Evolutionary conservation across 1,284 basidiomycete genomes (phyloP), one percentile per base, ranked within the genome.

Genomic region (Tylopilus sp.): DNA sequence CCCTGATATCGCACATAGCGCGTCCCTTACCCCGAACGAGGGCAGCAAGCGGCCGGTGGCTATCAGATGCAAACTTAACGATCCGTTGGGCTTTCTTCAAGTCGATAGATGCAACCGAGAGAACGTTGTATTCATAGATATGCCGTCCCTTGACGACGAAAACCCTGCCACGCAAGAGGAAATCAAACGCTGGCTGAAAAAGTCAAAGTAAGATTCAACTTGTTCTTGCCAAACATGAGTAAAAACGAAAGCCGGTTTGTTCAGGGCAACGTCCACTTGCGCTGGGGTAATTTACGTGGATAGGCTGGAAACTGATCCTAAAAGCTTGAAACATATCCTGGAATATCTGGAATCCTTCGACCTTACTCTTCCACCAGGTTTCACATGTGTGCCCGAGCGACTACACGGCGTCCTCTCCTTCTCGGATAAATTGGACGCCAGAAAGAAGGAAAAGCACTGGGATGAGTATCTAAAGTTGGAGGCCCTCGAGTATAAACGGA

Each of bases 41-140:
- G 33, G 6, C 10, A 36, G 33, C 10, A 36, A 0, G 0, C 24
- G 44, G 5, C 64, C 65, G 16, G 36, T 51, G 4, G 72, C 64
- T 18, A 44, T 65, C 12, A 69, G 62, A 65, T 76, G 61, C 60
- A 32, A 58, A n/a, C 68, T 73, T 26, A 52, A 62, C 0, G 51
- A 56, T 0, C 36, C 10, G 4, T 72, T 53, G 3, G 65, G 18
- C 38, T 0, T 0, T 12, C 15, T 53, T 74, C 38, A 1, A 18
- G 0, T 26, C 1, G 18, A 9, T n/a, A 12, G 18, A 22, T 3
- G 44, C 41, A 10, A 0, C 4, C 57, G 55, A 33, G 64, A 47
- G 4, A 8, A 60, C 32, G 71, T 76, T 16, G 72, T 74, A 6
- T 73, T 73, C 4, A 61, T 76, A 0, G 68, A 73, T 29, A 74